Conservation (phyloP, 2,329 filamentous ascomycete genomes). For the Sarocladium strictum region DNA sequence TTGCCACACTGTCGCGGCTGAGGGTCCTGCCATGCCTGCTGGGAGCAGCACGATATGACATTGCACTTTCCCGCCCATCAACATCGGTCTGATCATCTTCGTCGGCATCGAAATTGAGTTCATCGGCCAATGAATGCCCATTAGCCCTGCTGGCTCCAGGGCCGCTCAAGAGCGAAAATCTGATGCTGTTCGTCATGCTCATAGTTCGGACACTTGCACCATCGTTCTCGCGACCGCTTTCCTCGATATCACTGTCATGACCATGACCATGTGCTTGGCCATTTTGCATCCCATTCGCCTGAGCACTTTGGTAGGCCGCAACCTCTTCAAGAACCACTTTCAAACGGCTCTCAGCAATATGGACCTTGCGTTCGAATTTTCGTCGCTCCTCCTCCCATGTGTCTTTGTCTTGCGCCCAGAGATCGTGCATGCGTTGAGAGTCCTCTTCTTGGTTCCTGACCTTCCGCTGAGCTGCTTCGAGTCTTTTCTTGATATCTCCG, state of each 20-base stretch:
- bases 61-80: constrained; percentile 59
- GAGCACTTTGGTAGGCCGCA: constrained; percentile 58
- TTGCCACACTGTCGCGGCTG: constrained; percentile 51
- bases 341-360: constrained; percentile 82
- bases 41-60: constrained; percentile 39
- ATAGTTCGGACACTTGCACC: constrained; percentile 64
- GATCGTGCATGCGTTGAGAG: constrained; percentile 65
- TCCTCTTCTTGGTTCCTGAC: constrained; percentile 77
- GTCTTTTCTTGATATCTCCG: constrained; percentile 66
- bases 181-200: constrained; percentile 66
- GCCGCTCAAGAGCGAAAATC: constrained; percentile 61
- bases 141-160: constrained; percentile 49
- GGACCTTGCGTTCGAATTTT: constrained; percentile 74
- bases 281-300: constrained; percentile 34
- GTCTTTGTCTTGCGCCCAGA: constrained; percentile 81
- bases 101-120: constrained; percentile 80
- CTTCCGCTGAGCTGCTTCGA: constrained; percentile 75
- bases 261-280: constrained; percentile 27
- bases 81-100: constrained; percentile 66
- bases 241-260: constrained; percentile 54
- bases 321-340: constrained; percentile 84
- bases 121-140: constrained; percentile 79
- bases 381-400: constrained; percentile 79
- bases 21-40: constrained; percentile 44
- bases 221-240: constrained; percentile 60